These are phyloP conservation scores for Scedosporium apiospermum DNA, from an alignment of 2,329 filamentous ascomycete species.

Conservation along the genomic window DNA sequence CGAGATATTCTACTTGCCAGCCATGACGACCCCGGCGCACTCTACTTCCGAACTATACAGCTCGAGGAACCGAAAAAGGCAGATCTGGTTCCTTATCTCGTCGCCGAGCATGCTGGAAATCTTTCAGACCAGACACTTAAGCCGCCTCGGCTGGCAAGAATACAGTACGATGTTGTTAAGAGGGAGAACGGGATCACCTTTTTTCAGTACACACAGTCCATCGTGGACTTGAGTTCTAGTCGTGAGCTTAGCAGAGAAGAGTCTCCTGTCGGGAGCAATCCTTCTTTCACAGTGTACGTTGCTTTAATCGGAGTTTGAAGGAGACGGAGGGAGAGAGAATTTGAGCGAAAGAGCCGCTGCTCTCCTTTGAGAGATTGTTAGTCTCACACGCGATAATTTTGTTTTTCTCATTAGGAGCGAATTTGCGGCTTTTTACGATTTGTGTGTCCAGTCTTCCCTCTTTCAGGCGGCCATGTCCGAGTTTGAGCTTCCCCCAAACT, in stretches of 20 bases:
- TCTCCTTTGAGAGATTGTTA: not conserved
- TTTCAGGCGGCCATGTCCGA: constrained; percentile 38
- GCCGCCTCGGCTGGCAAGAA: constrained; percentile 34
- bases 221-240: constrained; percentile 26
- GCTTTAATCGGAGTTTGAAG: too few relatives aligned
- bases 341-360: not conserved
- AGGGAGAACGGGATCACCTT: not conserved
- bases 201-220: constrained; percentile 22
- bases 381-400: not conserved
- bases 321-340: not conserved
- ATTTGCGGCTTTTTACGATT: constrained; percentile 28
- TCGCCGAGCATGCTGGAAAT: constrained; percentile 49
- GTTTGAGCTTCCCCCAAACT: constrained; percentile 32
- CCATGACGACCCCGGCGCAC: constrained; percentile 13
- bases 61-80: constrained; percentile 53
- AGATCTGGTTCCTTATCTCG: constrained; percentile 43
- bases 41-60: constrained; percentile 49
- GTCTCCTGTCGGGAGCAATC: constrained; percentile 19
- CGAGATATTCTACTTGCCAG: constrained; percentile 28
- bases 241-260: constrained; percentile 17
- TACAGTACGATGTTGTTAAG: constrained; percentile 29
- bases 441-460: constrained; percentile 30
- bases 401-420: constrained; percentile 21
- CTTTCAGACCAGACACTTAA: constrained; percentile 31
- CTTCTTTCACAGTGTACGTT: constrained; percentile 24